Evolutionary conservation across 805 yeast species (phyloP), one percentile per base, ranked within the genome.

Genomic region (Starmera amethionina): DNA sequence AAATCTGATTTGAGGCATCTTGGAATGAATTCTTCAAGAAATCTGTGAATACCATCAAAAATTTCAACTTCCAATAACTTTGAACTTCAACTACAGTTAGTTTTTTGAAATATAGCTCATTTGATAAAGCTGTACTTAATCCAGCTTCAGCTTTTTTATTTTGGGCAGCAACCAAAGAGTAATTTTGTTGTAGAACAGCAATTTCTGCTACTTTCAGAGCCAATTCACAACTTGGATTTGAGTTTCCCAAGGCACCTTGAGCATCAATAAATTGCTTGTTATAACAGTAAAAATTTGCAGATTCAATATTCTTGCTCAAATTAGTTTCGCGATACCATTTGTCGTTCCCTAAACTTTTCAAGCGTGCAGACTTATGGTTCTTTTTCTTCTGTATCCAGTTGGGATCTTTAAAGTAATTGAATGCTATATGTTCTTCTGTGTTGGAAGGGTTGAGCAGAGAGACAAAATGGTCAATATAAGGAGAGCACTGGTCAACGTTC

Each of bases 1-100:
- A 38, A 2, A 50, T 42, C 11, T 35, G 32, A 12, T 18, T 22
- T 3, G 47, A 36, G 12, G 48, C 60, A 4, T 46, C 54, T 2
- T 40, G 35, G 37, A 42, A 59, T 27, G 49, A 42, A 13, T 46
- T 43, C 27, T 46, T 46, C 13, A 55, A 40, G 35, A 58, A 59
- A 12, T 51, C 36, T 2, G 56, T 49, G 43, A 51, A 47, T 5
- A 59, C 19, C 2, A 54, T 43, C 10, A 49, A 39, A 34, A 50
- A 47, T 18, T 50, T 49, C 5, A 56, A 47, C 40, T 54, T 50
- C 55, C 56, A 58, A 39, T 46, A 56, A 2, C 58, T 43, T 10
- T 37, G 32, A 8, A 51, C 46, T 39, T 58, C 62, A 2, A 30
- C 22, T 1, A 40, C 43, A 1, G 55, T 55, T 11, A 53, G 32